Evolutionary conservation across 2,329 filamentous ascomycete species (phyloP).

Genomic region (Neocucurbitaria cava): DNA sequence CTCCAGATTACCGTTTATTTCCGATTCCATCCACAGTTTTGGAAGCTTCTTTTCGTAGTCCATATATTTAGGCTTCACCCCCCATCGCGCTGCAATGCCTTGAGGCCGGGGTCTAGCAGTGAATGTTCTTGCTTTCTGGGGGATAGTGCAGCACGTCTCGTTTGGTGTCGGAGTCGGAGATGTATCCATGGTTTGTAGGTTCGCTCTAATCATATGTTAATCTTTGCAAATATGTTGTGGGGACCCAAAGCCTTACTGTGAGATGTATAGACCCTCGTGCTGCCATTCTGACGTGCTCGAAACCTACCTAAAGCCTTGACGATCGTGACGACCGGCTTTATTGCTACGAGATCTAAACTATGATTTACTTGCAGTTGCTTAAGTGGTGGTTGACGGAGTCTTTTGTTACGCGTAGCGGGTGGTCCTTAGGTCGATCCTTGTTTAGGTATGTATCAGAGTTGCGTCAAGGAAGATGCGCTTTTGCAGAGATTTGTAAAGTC

Average conservation of each 20-base stretch:
- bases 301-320: too few relatives aligned
- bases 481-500: too few relatives aligned
- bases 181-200: neutral
- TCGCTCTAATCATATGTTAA: neutral
- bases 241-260: neutral
- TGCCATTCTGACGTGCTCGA: too few relatives aligned
- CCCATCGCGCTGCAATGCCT: neutral
- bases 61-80: neutral
- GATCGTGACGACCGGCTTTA: too few relatives aligned
- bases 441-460: too few relatives aligned
- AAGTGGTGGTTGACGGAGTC: too few relatives aligned
- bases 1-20: neutral
- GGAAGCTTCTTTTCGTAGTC: neutral
- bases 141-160: neutral
- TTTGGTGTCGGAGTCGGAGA: neutral
- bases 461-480: too few relatives aligned
- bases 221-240: neutral
- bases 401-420: too few relatives aligned
- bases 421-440: too few relatives aligned
- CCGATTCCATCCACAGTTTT: neutral
- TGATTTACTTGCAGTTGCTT: too few relatives aligned
- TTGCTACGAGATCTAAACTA: too few relatives aligned
- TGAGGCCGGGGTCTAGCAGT: neutral
- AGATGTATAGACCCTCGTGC: neutral
- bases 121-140: neutral